Evolutionary conservation across 1,139 yeast genomes (phyloP).

Genomic region (Meyerozyma guilliermondii): DNA sequence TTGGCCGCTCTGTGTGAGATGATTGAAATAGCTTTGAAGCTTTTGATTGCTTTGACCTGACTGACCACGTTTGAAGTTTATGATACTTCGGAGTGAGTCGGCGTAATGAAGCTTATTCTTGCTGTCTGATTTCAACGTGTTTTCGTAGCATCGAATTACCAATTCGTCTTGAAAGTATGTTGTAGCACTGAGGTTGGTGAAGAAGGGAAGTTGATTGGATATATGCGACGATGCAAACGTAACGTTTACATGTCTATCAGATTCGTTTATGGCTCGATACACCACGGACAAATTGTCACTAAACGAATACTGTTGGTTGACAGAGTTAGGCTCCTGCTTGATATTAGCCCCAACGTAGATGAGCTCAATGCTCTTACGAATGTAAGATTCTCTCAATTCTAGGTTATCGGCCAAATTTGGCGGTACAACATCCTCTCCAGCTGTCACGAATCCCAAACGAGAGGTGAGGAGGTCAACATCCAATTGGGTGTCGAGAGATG

Average conservation of each 20-base stretch:
- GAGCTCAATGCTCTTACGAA: slow-evolving; percentile 47
- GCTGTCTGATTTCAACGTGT: slow-evolving; percentile 50
- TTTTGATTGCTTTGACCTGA: slow-evolving; percentile 11
- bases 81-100: slow-evolving; percentile 46
- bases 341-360: slow-evolving; percentile 31
- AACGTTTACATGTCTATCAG: slow-evolving; percentile 35
- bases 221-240: slow-evolving; percentile 18
- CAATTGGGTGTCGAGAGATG: slow-evolving; percentile 48
- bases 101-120: slow-evolving; percentile 54
- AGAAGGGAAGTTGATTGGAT: slow-evolving; percentile 23
- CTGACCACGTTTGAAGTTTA: slow-evolving; percentile 11
- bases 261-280: slow-evolving; percentile 32
- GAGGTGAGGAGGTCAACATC: slow-evolving; percentile 49
- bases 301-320: slow-evolving; percentile 35
- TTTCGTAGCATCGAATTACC: slow-evolving; percentile 58
- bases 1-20: slow-evolving; percentile 48
- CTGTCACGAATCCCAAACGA: slow-evolving; percentile 36
- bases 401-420: slow-evolving; percentile 38
- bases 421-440: slow-evolving; percentile 49
- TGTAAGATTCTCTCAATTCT: slow-evolving; percentile 37
- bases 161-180: slow-evolving; percentile 57
- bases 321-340: slow-evolving; percentile 18
- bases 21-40: slow-evolving; percentile 45
- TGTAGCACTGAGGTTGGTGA: slow-evolving; percentile 54
- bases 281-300: slow-evolving; percentile 34